Base-by-base conservation (phyloP, 495 filamentous ascomycete species). In the Lepidopterella palustris region DNA sequence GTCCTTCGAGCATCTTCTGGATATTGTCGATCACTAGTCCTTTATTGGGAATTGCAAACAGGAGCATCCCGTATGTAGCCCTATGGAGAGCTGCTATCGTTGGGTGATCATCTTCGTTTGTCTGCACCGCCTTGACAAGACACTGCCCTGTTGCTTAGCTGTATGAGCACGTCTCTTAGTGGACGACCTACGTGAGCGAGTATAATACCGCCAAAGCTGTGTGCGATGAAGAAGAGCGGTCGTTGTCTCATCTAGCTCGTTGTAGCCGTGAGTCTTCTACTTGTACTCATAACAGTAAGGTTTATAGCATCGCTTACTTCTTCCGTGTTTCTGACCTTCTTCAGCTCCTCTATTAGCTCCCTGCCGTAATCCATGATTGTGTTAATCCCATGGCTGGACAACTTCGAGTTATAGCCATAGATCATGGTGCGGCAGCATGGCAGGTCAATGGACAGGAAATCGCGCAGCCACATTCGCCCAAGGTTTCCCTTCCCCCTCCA, bases 51-150 rank as follows among this genome's bases (percentile, higher is more conserved):
- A 67, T 69, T 15, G 48, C 67, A 53, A 74, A 74, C 31, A 72
- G 63, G 15, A 74, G 57, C 52, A 74, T 70, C 55, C 67, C 70
- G 61, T 74, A 72, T 20, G 69, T 72, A 40, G 72, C 72, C 49
- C 60, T 66, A 58, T 71, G 40, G 8, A 74, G 63, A 45, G 71
- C 68, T 23, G 60, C 57, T 26, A 73, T 70, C 20, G 64, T 62
- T 47, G 69, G 59, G 25, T 72, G 55, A 59, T 65, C 66, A 31
- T 59, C 49, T 54, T 68, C 61, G 29, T 61, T 50, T 10, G 58
- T 56, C 51, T 71, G 65, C 27, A 58, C 59, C 15, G 70, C 71
- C 60, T 58, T 70, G 6, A 73, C 59, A 5, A 73, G 61, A 51
- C 67, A 70, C 64, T 71, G 23, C 21, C 9, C 18, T 20, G 50